Evolutionary conservation across 2,329 filamentous ascomycete genomes (phyloP).

Genomic region (Nemania sp.): DNA sequence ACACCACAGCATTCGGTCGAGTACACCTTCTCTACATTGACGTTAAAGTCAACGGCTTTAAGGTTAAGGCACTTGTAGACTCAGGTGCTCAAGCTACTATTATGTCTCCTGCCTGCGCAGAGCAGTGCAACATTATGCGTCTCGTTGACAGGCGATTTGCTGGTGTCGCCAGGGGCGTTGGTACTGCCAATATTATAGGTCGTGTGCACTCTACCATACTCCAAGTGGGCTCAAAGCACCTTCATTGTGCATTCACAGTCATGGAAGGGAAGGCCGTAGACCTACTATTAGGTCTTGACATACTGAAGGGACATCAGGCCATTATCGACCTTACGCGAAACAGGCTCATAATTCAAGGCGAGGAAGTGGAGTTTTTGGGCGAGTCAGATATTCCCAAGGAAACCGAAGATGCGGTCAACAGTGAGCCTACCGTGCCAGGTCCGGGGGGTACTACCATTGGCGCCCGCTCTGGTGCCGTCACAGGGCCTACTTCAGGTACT

Average conservation of each 20-base stretch:
- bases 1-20: conserved; percentile 78
- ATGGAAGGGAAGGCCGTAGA: conserved; percentile 99
- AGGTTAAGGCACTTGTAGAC: conserved; percentile 94
- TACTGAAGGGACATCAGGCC: conserved; percentile 95
- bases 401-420: conserved; percentile 70
- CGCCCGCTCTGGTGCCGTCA: conserved; percentile 77
- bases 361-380: conserved; percentile 86
- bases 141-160: conserved; percentile 91
- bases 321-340: conserved; percentile 86
- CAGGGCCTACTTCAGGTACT: conserved; percentile 50
- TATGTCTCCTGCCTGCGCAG: conserved; percentile 93
- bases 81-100: conserved; percentile 97
- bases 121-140: conserved; percentile 93
- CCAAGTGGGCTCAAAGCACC: conserved; percentile 83
- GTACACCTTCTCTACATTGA: conserved; percentile 97
- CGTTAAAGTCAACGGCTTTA: conserved; percentile 90
- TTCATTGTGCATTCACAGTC: conserved; percentile 96
- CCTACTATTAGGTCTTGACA: conserved; percentile 88
- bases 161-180: conserved; percentile 90
- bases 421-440: conserved; percentile 83
- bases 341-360: conserved; percentile 83
- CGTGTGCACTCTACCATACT: conserved; percentile 95
- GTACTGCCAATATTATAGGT: conserved; percentile 91
- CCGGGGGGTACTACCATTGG: conserved; percentile 90
- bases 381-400: conserved; percentile 94